A percentile compares a stretch with the other conserved stretches of the same genome.
These are phyloP conservation scores for Debaryomyces sp. DNA, from an alignment of 1,139 yeast species.

Conservation along the genomic window DNA sequence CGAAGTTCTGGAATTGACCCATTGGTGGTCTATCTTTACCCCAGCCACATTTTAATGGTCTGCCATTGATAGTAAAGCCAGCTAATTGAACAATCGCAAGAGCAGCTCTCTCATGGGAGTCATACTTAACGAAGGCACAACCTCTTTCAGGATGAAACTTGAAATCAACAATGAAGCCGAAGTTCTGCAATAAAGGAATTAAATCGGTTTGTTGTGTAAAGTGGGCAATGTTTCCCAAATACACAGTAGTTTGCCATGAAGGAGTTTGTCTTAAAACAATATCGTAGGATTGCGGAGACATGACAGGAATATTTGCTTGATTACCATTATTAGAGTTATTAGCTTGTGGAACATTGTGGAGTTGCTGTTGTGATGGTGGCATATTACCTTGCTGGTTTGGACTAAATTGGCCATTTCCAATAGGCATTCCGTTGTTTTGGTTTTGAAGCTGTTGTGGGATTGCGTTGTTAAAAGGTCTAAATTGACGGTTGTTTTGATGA, in stretches of 20 bases:
- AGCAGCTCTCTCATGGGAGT: slow-evolving; percentile 86
- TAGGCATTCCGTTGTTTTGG: slow-evolving; percentile 13
- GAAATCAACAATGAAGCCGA: slow-evolving; percentile 82
- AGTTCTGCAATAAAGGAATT: slow-evolving; percentile 74
- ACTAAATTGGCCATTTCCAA: slow-evolving; percentile 13
- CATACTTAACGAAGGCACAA: slow-evolving; percentile 85
- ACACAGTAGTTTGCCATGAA: slow-evolving; percentile 85
- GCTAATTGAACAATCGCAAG: slow-evolving; percentile 80
- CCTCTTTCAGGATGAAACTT: slow-evolving; percentile 81
- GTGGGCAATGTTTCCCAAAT: slow-evolving; percentile 83
- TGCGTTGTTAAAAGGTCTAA: slow-evolving; percentile 18
- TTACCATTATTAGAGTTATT: slow-evolving; percentile 9
- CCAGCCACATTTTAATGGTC: slow-evolving; percentile 87
- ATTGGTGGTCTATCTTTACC: slow-evolving; percentile 64
- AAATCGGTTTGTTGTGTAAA: slow-evolving; percentile 73
- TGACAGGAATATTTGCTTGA: slow-evolving; percentile 26
- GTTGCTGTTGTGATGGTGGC: slow-evolving; percentile 6
- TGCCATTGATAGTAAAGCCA: slow-evolving; percentile 76
- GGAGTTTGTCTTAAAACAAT: slow-evolving; percentile 77
- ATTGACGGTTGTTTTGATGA: slow-evolving; percentile 16
- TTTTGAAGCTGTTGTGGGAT: slow-evolving; percentile 15
- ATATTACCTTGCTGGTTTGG: slow-evolving; percentile 14
- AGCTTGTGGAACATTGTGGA: slow-evolving; percentile 7
- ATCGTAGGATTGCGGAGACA: slow-evolving; percentile 65
- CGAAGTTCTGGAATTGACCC: slow-evolving; percentile 38